phyloP scores from a whole-genome alignment of 345 rosid species.

The Acer negundo region DNA sequence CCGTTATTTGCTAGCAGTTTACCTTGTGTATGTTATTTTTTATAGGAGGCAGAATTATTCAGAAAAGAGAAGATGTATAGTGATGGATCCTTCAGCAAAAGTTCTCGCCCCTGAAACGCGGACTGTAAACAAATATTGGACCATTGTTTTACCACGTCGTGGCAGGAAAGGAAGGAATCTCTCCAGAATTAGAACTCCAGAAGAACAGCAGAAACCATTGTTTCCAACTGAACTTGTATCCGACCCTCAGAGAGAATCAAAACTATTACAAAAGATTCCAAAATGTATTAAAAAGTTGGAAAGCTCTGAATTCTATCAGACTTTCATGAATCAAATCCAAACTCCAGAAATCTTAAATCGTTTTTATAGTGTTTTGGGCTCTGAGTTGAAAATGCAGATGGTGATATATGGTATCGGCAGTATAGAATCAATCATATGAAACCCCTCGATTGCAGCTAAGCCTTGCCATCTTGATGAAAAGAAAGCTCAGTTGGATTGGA shows the following conservation, averaged over 20 bases:
- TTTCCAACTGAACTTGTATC: conserved; percentile 49
- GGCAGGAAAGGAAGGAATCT: conserved; percentile 45
- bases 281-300: conserved; percentile 51
- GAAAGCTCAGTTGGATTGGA: conserved; percentile 71
- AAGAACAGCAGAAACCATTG: conserved; percentile 49
- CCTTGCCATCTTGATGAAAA: conserved; percentile 73
- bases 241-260: conserved; percentile 52
- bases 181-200: conserved; percentile 22
- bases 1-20: neutral
- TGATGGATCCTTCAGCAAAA: conserved; percentile 53
- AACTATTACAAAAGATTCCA: conserved; percentile 54
- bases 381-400: conserved; percentile 54
- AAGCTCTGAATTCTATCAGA: conserved; percentile 53
- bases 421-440: conserved; percentile 78
- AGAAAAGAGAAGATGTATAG: neutral
- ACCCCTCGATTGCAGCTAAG: conserved; percentile 75
- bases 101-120: conserved; percentile 28
- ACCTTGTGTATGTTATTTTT: neutral
- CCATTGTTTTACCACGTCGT: conserved; percentile 61
- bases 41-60: neutral
- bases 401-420: conserved; percentile 87
- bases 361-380: conserved; percentile 56
- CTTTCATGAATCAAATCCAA: conserved; percentile 61
- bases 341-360: conserved; percentile 41
- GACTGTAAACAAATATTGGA: conserved; percentile 63